Base-by-base conservation (phyloP, 2,329 filamentous ascomycete species). In the Ophiocordyceps camponoti-leonardi region DNA sequence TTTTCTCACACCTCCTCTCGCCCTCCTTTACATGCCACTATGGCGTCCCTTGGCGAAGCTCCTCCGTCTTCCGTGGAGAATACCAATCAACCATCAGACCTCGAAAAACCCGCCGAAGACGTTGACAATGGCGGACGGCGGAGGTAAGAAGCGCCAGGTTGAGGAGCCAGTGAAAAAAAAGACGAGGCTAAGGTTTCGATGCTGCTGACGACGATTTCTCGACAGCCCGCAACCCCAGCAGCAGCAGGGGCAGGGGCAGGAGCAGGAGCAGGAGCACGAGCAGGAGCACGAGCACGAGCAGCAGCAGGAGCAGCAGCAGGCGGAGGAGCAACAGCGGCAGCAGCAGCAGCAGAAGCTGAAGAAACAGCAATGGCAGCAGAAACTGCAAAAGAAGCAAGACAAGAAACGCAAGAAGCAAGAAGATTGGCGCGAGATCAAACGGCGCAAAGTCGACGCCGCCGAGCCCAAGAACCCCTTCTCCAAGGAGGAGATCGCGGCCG, bases 401-500 rank as follows among this genome's bases (percentile, higher is more conserved):
- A 63, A 65, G 49, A 65, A 65, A 56, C 62, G 60, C 50, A 58
- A 62, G 52, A 58, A 59, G 49, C 59, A 61, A 44, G 59, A 61
- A 48, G 62, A 66, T 45, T 66, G 59, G 47, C 61, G 60, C 48
- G 61, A 65, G 51, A 63, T 55, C 46, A 67, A 67, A 55, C 64
- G 64, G 43, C 59, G 63, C 47, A 67, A 66, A 57, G 52, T 63
- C 46, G 60, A 60, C 52, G 56, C 58, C 48, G 52, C 44, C 41
- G 57, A 56, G 49, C 55, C 53, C 49, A 57, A 53, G 44, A 75
- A 76, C 47, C 66, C 69, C 37, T 78, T 78, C 54, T 65, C 67
- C 45, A 75, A 84, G 54, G 86, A 92, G 51, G 88, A 95, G 64
- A 90, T 95, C 53, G 85, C 83, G 13, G 79, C 79, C 42, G 92